Conservation (phyloP, 495 filamentous ascomycete species). For the Penicillium goetzii region DNA sequence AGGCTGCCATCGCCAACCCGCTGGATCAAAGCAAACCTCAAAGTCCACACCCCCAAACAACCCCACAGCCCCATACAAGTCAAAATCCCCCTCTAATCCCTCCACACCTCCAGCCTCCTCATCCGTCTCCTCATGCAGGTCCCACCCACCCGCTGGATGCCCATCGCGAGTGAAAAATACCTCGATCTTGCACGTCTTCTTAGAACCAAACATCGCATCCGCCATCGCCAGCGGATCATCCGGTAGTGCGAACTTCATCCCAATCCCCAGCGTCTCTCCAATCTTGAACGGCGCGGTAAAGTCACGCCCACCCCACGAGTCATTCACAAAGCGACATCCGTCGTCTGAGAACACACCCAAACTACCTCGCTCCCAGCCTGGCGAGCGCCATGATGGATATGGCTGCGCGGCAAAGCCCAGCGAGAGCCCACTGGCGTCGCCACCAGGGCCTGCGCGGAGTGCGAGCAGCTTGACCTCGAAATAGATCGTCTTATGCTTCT, state of each 20-base stretch:
- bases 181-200: constrained; percentile 51
- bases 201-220: constrained; percentile 17
- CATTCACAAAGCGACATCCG: constrained; percentile 84
- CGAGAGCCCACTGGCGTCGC: constrained; percentile 65
- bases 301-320: constrained; percentile 77
- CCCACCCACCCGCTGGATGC: constrained; percentile 65
- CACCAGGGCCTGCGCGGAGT: constrained; percentile 41
- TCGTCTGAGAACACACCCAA: constrained; percentile 92
- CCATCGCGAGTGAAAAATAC: constrained; percentile 84
- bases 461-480: constrained; percentile 71
- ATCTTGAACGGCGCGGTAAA: constrained; percentile 62
- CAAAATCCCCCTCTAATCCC: constrained; percentile 79
- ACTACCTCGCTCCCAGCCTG: constrained; percentile 87
- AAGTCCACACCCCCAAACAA: constrained; percentile 73
- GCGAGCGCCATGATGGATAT: constrained; percentile 84
- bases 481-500: constrained; percentile 66
- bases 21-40: constrained; percentile 66
- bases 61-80: constrained; percentile 81
- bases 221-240: constrained; percentile 21
- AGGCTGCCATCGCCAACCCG: constrained; percentile 48
- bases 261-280: constrained; percentile 65
- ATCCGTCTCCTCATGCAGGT: constrained; percentile 84
- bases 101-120: constrained; percentile 63
- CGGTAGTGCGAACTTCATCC: constrained; percentile 65
- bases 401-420: constrained; percentile 80